Evolutionary conservation across 306 rosid species (phyloP), one percentile per base, ranked within the genome.

Genomic region (Carpinus viminea): DNA sequence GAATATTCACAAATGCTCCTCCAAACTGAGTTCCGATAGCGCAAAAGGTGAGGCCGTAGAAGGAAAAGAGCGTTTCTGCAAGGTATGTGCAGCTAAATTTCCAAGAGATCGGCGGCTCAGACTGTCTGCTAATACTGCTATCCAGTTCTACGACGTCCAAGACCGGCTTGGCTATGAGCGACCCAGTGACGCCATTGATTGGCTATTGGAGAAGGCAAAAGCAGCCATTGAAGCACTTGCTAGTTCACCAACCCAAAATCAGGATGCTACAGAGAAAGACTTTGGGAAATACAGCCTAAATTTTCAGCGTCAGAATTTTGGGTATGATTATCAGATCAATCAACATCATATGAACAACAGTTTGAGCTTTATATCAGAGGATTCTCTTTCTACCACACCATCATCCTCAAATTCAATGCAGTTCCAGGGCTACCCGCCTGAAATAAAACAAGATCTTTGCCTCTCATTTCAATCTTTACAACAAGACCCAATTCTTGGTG

Each of bases 201-300:
- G 98, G 98, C 97, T 93, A 75, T 91, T 93, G 81, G 91, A 88
- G 36, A 94, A 92, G 77, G 98, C 98, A 52, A 92, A 89, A 9
- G 59, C 84, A n/a, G 90, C 98, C 82, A 94, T 94, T 4, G 97
- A 94, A 76, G 85, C 7, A 59, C 61, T 72, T 60, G 52, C 78
- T 76, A 53, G n/a, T 86, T 72, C 68, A 8, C 79, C 68, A 26
- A 28, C 24, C 18, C 43, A 75, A 31, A 62, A 69, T 15, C 69
- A 57, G 31, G 60, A 52, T 5, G 36, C 65, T 20, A 69, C 74
- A 18, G 59, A 64, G 59, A 55, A 74, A 66, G 60, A 38, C n/a
- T 12, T 36, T 46, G 51, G 68, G 20, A 52, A 79, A 36, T 11
- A 60, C 71, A n/a, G 68, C 3, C 24, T 1, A 56, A 36, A 46